phyloP scores from a whole-genome alignment of 257 asterid genomes.

The Salvia splendens region DNA sequence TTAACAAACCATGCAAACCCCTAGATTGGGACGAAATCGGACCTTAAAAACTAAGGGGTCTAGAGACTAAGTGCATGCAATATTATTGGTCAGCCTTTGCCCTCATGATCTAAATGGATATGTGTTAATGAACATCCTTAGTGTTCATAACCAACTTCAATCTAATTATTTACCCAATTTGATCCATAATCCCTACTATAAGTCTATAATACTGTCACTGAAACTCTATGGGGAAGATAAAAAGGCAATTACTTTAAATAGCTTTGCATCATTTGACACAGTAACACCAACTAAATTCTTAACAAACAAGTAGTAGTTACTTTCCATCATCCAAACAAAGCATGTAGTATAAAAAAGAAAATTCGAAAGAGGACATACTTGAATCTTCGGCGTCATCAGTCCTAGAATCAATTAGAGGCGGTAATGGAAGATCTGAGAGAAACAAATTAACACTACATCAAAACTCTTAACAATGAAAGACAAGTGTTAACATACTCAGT shows the following conservation, averaged over 20 bases:
- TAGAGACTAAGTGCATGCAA: neutral
- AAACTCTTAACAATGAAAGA: slow-evolving; percentile 2
- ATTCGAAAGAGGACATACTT: slow-evolving; percentile 42
- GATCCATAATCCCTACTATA: neutral
- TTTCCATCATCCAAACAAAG: neutral
- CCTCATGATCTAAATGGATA: neutral
- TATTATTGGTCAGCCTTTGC: neutral
- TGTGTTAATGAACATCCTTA: neutral
- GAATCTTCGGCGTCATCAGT: slow-evolving; percentile 70
- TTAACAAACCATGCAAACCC: neutral
- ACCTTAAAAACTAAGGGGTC: neutral
- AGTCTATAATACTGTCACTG: too few species aligned
- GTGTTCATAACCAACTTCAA: neutral
- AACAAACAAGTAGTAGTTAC: too few species aligned
- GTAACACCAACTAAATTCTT: neutral
- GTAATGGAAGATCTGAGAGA: slow-evolving; percentile 62
- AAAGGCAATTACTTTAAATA: neutral
- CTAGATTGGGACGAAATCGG: neutral
- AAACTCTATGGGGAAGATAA: neutral
- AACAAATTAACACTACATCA: slow-evolving; percentile 6
- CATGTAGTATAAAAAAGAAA: too few species aligned
- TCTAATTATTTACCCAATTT: neutral
- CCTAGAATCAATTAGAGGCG: slow-evolving; percentile 60
- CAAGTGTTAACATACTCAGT: neutral
- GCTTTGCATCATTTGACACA: neutral